Base-by-base conservation (phyloP, 2,329 filamentous ascomycete genomes). In the Coniochaeta ligniaria region DNA sequence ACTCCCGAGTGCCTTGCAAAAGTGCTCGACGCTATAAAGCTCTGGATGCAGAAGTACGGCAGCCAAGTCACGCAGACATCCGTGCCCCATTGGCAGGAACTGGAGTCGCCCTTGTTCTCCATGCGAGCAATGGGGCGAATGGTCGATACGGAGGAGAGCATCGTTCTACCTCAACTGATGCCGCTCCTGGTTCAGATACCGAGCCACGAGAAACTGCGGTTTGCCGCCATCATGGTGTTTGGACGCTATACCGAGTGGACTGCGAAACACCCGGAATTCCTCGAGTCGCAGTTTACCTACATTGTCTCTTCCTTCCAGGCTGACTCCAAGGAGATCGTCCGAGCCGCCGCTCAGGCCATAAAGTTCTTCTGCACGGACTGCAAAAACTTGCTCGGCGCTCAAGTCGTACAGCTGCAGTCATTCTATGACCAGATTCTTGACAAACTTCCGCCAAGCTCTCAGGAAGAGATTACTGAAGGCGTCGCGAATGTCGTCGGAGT, bases 221-320 rank as follows among this genome's bases (percentile, higher is more conserved):
- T 99, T 75, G 94, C 96, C 64, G 94, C 94, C 6, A 96, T 98
- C 69, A 97, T 99, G 92, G 93, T 96, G 3, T 83, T 99, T 24
- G 95, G 92, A 41, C 85, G 95, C 63, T 99, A 99, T 72, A 99
- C 96, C 0, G 94, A 98, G 74, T 99, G 95, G 95, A 99, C 96
- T 0, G 87, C 95, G 6, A 87, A 92, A 56, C 95, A 99, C 70
- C 91, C 94, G 0, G 92, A 97, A 61, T 96, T 94, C 54, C 81
- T 99, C 9, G 90, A 96, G 73, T 83, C 91, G 9, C 95, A 99
- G 74, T 90, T 99, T 71, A 92, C 92, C 69, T 99, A 96, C 75
- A 96, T 99, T 69, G 93, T 96, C 66, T 90, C 88, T 5, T 95
- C 93, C 0, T 99, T 99, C 76, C 84, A 91, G 65, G 91, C 94